Evolutionary conservation across 345 rosid genomes (phyloP).

Genomic region (Lumnitzera littorea): DNA sequence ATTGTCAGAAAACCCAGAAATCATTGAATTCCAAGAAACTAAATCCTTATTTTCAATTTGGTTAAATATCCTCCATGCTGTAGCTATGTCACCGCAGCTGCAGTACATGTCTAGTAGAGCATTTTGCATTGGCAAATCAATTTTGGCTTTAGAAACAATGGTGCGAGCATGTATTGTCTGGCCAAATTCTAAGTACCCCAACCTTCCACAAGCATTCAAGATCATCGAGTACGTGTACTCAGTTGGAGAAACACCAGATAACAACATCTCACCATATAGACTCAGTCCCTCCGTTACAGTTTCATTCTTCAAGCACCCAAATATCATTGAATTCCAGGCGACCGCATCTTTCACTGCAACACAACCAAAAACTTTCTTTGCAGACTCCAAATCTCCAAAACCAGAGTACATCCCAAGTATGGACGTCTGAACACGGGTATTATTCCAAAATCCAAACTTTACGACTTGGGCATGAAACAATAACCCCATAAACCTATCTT

Average conservation of each 20-base stretch:
- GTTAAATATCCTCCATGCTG: slow-evolving; percentile 37
- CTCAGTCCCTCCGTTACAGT: slow-evolving; percentile 34
- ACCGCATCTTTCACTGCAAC: slow-evolving; percentile 50
- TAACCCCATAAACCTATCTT: slow-evolving; percentile 44
- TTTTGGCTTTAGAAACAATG: slow-evolving; percentile 21
- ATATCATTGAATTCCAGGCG: slow-evolving; percentile 71
- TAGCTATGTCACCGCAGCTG: slow-evolving; percentile 42
- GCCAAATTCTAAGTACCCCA: slow-evolving; percentile 39
- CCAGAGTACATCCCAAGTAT: slow-evolving; percentile 65
- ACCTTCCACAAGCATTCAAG: slow-evolving; percentile 57
- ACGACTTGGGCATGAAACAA: slow-evolving; percentile 43
- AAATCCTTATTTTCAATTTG: slow-evolving; percentile 40
- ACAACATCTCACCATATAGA: slow-evolving; percentile 44
- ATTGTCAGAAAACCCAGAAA: slow-evolving; percentile 56
- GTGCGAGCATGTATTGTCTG: slow-evolving; percentile 46
- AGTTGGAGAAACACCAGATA: slow-evolving; percentile 43
- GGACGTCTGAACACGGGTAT: slow-evolving; percentile 63
- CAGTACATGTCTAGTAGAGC: slow-evolving; percentile 84
- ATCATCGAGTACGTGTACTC: slow-evolving; percentile 65
- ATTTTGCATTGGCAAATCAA: slow-evolving; percentile 63
- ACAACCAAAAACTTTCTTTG: slow-evolving; percentile 34
- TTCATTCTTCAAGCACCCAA: slow-evolving; percentile 60
- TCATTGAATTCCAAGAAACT: slow-evolving; percentile 84
- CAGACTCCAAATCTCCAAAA: slow-evolving; percentile 60
- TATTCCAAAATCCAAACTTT: slow-evolving; percentile 36